These are phyloP conservation scores for Purshia tridentata DNA, from an alignment of 306 rosid genomes.

Conservation along the genomic window DNA sequence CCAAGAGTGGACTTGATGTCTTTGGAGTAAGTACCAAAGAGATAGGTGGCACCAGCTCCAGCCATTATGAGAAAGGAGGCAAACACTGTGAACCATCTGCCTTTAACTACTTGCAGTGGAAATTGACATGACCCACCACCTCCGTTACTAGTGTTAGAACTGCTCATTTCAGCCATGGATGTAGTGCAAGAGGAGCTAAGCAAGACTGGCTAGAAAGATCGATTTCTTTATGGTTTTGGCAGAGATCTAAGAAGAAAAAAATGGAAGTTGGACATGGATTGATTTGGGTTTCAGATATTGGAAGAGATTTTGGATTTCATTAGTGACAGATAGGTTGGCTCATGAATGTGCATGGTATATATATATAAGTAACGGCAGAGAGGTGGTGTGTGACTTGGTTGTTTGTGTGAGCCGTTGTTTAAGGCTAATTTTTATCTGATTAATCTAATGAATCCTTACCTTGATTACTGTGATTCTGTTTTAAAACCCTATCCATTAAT, in stretches of 20 bases:
- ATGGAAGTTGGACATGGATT: background rate
- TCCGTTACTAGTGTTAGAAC: background rate
- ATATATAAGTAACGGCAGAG: too few species aligned
- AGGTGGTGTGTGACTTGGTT: too few species aligned
- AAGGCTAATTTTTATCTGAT: background rate
- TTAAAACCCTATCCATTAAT: background rate
- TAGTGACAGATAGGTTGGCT: background rate
- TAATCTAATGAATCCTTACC: background rate
- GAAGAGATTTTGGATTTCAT: background rate
- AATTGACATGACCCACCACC: background rate
- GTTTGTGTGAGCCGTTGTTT: background rate
- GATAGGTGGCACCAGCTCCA: conserved; percentile 50
- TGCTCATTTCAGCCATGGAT: background rate
- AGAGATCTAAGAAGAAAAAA: background rate
- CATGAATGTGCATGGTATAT: too few species aligned
- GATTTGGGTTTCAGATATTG: background rate
- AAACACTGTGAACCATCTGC: conserved; percentile 51
- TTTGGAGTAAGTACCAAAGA: conserved; percentile 47
- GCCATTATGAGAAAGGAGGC: conserved; percentile 54
- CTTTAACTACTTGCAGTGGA: conserved; percentile 18
- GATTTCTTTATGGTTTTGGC: background rate
- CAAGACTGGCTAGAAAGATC: background rate
- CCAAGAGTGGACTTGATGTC: conserved; percentile 47
- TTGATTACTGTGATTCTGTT: background rate
- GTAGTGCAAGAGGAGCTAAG: too few species aligned